Percentiles rank a stretch among this genome's conserved stretches.
phyloP scores from a whole-genome alignment of 345 rosid species.

The Hypericum perforatum region DNA sequence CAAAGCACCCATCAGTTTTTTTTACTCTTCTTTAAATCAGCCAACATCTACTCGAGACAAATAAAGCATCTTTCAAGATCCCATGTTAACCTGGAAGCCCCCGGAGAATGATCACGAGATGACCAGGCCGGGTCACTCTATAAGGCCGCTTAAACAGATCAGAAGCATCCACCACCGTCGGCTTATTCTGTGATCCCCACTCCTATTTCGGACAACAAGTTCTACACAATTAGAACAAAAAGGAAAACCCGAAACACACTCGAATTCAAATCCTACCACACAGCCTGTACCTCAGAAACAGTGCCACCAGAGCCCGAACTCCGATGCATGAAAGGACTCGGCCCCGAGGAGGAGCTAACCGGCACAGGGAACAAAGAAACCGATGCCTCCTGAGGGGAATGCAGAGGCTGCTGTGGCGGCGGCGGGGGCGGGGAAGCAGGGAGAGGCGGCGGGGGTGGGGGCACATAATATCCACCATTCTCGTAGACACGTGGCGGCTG shows the following conservation, averaged over 20 bases:
- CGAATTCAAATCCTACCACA: constrained; percentile 1
- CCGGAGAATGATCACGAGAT: constrained; percentile 75
- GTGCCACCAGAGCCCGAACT: constrained; percentile 16
- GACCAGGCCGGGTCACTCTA: constrained; percentile 67
- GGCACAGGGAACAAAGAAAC: constrained; percentile 45
- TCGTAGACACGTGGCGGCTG: constrained; percentile 4
- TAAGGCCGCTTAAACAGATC: constrained; percentile 58
- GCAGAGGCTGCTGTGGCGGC: constrained; percentile 54
- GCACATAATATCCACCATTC: constrained; percentile 12
- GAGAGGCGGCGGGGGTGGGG: constrained; percentile 10
- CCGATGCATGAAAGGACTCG: constrained; percentile 15
- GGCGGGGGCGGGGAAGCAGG: constrained; percentile 54
- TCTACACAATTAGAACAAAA: not conserved
- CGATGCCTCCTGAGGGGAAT: constrained; percentile 28
- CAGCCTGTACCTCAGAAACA: constrained; percentile 23
- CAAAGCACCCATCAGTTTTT: no score
- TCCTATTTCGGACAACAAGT: constrained; percentile 12
- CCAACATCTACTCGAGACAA: no score
- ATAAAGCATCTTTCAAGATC: no score
- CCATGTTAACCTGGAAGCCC: constrained; percentile 68
- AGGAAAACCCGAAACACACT: not conserved
- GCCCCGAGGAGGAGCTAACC: constrained; percentile 26
- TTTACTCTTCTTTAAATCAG: no score
- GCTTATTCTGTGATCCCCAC: constrained; percentile 32
- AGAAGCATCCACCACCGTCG: constrained; percentile 53